Evolutionary conservation across 2,329 filamentous ascomycete genomes (phyloP).

Genomic region (Pseudogymnoascus sp.): DNA sequence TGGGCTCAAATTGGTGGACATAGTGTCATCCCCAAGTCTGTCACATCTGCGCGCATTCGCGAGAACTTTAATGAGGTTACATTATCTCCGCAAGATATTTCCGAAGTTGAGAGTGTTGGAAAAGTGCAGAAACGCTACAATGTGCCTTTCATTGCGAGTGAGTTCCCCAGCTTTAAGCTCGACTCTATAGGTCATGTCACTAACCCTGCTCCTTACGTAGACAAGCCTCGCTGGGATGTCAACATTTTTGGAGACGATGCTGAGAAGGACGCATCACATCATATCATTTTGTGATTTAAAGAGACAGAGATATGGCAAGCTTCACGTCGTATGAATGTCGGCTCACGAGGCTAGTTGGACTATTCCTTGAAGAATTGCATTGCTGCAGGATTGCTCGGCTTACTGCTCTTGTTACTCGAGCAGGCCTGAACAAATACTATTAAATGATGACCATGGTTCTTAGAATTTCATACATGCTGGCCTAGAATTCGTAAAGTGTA

Average conservation of each 20-base stretch:
- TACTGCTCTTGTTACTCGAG: not conserved
- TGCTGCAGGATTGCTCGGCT: not conserved
- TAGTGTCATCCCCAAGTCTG: conserved; percentile 69
- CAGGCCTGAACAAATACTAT: not conserved
- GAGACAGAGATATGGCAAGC: not conserved
- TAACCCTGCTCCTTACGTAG: conserved; percentile 21
- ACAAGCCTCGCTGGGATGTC: conserved; percentile 49
- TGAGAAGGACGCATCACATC: conserved; percentile 43
- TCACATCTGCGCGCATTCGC: conserved; percentile 59
- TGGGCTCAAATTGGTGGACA: conserved; percentile 55
- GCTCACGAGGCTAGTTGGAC: not conserved
- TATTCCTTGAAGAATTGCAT: not conserved
- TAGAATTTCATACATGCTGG: not conserved
- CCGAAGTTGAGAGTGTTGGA: conserved; percentile 55
- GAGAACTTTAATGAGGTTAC: conserved; percentile 64
- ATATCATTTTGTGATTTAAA: conserved; percentile 32
- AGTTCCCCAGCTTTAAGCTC: not conserved
- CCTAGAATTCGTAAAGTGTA: not conserved
- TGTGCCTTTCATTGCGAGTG: conserved; percentile 38
- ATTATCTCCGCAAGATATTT: conserved; percentile 50
- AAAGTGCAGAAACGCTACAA: conserved; percentile 42
- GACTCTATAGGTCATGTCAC: not conserved
- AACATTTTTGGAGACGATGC: conserved; percentile 48
- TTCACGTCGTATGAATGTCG: not conserved
- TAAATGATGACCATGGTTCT: not conserved